Base-by-base conservation (phyloP, 768 basidiomycete species). In the Tylopilus rubrobrunneus region DNA sequence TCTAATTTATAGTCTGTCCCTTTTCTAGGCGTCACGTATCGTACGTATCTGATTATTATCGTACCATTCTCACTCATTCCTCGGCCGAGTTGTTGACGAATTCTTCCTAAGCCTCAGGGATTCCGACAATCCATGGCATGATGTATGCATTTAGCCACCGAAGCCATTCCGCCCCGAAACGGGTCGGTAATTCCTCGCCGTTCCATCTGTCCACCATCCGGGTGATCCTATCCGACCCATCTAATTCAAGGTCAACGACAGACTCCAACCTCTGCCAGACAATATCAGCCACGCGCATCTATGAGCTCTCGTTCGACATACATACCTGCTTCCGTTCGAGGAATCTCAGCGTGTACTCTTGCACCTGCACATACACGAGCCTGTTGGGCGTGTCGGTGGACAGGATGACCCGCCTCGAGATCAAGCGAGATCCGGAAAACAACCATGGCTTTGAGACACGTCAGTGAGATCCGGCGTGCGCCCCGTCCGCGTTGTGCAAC, bases 391-490 rank as follows among this genome's bases (percentile, higher is more conserved):
- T 19, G 36, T 45, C 25, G 12, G 34, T 55, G 10, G 37, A 40
- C n/a, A 15, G 2, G 3, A 41, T n/a, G 25, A 33, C 33, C 27
- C 83, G 78, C 37, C 68, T 73, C 11, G 77, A 75, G 12, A 83
- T 57, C 7, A 74, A 78, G 53, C 76, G 75, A 3, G 84, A 80
- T 31, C 73, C 71, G 5, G 79, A 73, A 56, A 80, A 78, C 5
- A 52, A 7, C 37, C 37, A 53, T 15, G 11, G 29, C 36, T 53
- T 33, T 31, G 11, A 10, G 36, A 46, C 31, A 37, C 31, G 29
- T 31, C 36, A 1, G 36, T 31, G 51, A 39, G 36, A 28, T 1
- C 3, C 3, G 29, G 3, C 43, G 15, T 19, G 12, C 36, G 12
- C 39, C 15, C 41, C 29, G 25, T 28, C 28, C 12, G 6, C 28